Base-by-base conservation (phyloP, 768 basidiomycete species). In the Hirschioporus abietinus region DNA sequence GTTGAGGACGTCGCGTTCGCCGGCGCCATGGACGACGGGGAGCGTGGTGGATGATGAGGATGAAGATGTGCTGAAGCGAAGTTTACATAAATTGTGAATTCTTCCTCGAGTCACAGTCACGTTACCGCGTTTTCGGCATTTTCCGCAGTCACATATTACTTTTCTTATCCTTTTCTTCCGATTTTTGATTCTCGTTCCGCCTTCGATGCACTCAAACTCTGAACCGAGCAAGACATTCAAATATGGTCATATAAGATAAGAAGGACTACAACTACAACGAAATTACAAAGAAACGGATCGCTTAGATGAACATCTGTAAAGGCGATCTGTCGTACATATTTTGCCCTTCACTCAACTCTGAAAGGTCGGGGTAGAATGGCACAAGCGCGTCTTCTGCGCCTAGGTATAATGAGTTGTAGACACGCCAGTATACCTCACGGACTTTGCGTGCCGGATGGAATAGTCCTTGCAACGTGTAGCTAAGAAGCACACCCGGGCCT, bases 361-460 rank as follows among this genome's bases (percentile, higher is more conserved):
- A 84, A 24, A 98, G 81, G 73, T 96, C 93, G 26, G 96, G 94
- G 75, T 95, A 96, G 81, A 95, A 97, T 0, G 96, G 95, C 7
- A 98, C 96, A 78, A 99, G 82, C 4, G 96, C 88, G 73, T 99
- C 96, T 58, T 87, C 76, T 0, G 95, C 91, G 30, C 96, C 95
- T 34, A 98, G 85, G 74, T 98, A 98, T 60, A 97, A 78, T 34
- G 95, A 88, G 77, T 97, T 98, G 81, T 99, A 99, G 68, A 96
- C 81, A 52, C 95, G 86, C 96, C 96, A 99, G 76, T 98, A 99
- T 1, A 96, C 94, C 81, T 99, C 97, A 66, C 97, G 86, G 25
- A 99, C 97, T 76, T 96, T 96, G 67, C 97, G 83, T 3, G 97
- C 95, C 0, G 97, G 97, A 73, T 99, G 97, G 87, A 95, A 98